Evolutionary conservation across 345 rosid genomes (phyloP), one percentile per base, ranked within the genome.

Genomic region (Laguncularia racemosa): DNA sequence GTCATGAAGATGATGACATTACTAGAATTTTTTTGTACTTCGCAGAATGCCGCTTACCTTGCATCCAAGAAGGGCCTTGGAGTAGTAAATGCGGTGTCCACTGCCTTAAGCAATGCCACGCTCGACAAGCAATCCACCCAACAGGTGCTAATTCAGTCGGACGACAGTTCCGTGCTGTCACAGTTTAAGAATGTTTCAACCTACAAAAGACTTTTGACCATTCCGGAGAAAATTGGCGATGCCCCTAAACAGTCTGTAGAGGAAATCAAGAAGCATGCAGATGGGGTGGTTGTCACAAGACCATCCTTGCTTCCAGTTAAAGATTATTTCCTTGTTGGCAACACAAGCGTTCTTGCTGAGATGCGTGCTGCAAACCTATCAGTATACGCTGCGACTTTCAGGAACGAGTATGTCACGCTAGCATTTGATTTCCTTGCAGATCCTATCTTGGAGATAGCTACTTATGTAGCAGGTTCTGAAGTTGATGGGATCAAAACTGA

Each of bases 41-140:
- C 15, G 67, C 84, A 92, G 98, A 81, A 89, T 58, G 95, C 95
- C 43, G 87, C 93, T 63, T 92, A 81, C 73, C 76, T 92, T 20
- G 96, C 96, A 38, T 75, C 95, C 15, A 80, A 88, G 66, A 80
- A 78, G 69, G 92, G 95, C 19, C 76, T 85, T 8, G 88, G 74
- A 67, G 49, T 88, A 8, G 77, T 91, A 50, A 75, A 67, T 13
- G 52, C 78, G 0, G 85, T 81, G 3, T 72, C 56, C 55, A 68
- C 73, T 17, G 83, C 92, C 66, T 56, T 91, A 57, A 61, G 66
- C 43, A 79, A 81, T 7, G 93, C 96, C 52, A 75, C 79, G 17
- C 67, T 86, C 10, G 89, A 86, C 79, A 76, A 78, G 65, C 84
- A 86, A 79, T 67, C 81, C 50, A 83, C 84, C 12, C 87, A 82